Evolutionary conservation across 805 yeast species (phyloP), one percentile per base, ranked within the genome.

Genomic region (Hanseniaspora occidentalis): DNA sequence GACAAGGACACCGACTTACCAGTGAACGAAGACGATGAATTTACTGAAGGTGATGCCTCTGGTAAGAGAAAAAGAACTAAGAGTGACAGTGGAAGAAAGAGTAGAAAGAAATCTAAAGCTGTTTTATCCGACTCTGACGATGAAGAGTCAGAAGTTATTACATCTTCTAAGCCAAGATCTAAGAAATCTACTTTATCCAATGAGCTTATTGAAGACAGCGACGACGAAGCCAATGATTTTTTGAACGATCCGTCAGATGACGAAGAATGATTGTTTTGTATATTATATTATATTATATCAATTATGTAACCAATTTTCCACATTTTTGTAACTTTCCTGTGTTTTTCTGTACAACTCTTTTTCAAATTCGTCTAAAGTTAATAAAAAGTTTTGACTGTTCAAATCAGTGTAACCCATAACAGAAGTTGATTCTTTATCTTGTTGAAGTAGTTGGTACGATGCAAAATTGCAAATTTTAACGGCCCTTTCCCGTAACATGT

Each of bases 321-420:
- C 51, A 25, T 68, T 67, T 41, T 63, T 66, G 42, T 64, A 64
- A 39, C 75, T 67, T 40, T 67, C 75, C 43, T 75, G 70, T 2
- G 84, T 67, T 11, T 55, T 50, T 43, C 66, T 71, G 57, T 71
- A 80, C 18, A 82, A 51, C 25, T 57, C 59, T 55, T 73, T 79
- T 51, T 86, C 96, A 54, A 74, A 79, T 51, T 79, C 84, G 53
- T 86, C 96, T 45, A 86, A 61, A 4, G 78, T 75, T 43, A 71
- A 65, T 35, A 83, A 50, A 49, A 86, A 82, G 41, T 48, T 34
- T 27, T 41, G 41, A 17, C 43, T 46, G 31, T 42, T 39, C 55
- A 71, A 66, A 43, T 64, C 59, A 21, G 57, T 59, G 31, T 38
- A 35, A 13, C 38, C 36, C 3, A 40, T 45, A 44, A 47, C 17